Percentiles rank a stretch among this genome's conserved stretches.
Conservation (phyloP, 805 yeast genomes). For the Helenozyma rhizophorensis region DNA sequence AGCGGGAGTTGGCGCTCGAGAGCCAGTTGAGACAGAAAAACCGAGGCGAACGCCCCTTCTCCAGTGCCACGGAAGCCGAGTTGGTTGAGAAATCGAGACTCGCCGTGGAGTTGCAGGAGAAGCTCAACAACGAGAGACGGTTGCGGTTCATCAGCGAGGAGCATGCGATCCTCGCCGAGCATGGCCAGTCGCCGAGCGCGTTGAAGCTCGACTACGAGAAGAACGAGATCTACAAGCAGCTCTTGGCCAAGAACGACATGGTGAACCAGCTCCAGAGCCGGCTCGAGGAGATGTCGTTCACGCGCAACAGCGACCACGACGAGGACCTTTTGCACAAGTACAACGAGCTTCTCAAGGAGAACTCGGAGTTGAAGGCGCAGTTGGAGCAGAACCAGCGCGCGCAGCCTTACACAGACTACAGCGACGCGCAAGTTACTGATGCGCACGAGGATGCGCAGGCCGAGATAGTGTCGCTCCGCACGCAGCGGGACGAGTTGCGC, state of each 20-base stretch:
- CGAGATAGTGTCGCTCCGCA: slow-evolving; percentile 11
- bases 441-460: slow-evolving; percentile 12
- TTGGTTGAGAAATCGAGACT: slow-evolving; percentile 28
- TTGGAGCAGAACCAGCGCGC: slow-evolving; percentile 1
- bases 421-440: neutral
- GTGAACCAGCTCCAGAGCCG: slow-evolving; percentile 45
- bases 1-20: slow-evolving; percentile 63
- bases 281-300: slow-evolving; percentile 32
- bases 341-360: slow-evolving; percentile 36
- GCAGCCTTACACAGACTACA: too few species aligned
- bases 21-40: slow-evolving; percentile 26
- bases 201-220: slow-evolving; percentile 55
- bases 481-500: slow-evolving; percentile 39
- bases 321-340: slow-evolving; percentile 35
- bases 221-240: slow-evolving; percentile 45
- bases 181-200: slow-evolving; percentile 49
- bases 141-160: slow-evolving; percentile 70
- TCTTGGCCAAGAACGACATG: slow-evolving; percentile 45
- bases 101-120: slow-evolving; percentile 51
- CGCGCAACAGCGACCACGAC: slow-evolving; percentile 21
- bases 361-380: slow-evolving; percentile 34
- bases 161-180: slow-evolving; percentile 53
- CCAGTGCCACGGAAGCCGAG: slow-evolving; percentile 17
- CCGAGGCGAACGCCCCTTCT: neutral
- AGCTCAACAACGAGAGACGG: slow-evolving; percentile 59